Conservation (phyloP, 2,329 filamentous ascomycete genomes). For the Coleophoma cylindrospora region DNA sequence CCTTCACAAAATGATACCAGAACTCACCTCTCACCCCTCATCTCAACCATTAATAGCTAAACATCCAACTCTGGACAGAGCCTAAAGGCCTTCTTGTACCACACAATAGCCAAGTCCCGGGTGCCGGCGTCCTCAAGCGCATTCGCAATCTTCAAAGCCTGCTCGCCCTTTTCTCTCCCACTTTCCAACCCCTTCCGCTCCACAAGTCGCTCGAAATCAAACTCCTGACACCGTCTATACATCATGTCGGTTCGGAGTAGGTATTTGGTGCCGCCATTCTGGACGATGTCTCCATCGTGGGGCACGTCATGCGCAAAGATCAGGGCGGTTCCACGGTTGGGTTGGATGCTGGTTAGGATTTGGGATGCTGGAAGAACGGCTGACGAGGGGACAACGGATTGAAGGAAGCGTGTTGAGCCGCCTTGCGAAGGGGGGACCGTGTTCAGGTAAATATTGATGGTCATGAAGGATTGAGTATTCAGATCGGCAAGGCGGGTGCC, state of each 20-base stretch:
- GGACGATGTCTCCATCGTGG: slow-evolving; percentile 13
- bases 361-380: background rate
- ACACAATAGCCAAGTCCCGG: background rate
- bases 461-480: slow-evolving; percentile 9
- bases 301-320: slow-evolving; percentile 12
- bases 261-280: slow-evolving; percentile 9
- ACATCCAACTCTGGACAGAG: background rate
- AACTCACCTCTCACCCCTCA: background rate
- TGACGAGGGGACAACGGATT: background rate
- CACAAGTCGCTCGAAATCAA: slow-evolving; percentile 8
- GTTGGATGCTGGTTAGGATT: slow-evolving; percentile 4
- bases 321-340: slow-evolving; percentile 4
- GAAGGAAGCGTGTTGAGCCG: slow-evolving; percentile 7
- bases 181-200: background rate
- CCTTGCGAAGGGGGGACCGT: slow-evolving; percentile 1
- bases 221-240: slow-evolving; percentile 5
- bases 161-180: background rate
- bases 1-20: too few relatives aligned
- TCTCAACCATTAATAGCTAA: background rate
- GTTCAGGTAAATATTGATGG: slow-evolving; percentile 13
- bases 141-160: background rate
- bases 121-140: background rate
- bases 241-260: slow-evolving; percentile 14
- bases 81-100: background rate
- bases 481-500: slow-evolving; percentile 6